phyloP scores from a whole-genome alignment of 2,329 filamentous ascomycete genomes.

The Neodidymelliopsis sp. region DNA sequence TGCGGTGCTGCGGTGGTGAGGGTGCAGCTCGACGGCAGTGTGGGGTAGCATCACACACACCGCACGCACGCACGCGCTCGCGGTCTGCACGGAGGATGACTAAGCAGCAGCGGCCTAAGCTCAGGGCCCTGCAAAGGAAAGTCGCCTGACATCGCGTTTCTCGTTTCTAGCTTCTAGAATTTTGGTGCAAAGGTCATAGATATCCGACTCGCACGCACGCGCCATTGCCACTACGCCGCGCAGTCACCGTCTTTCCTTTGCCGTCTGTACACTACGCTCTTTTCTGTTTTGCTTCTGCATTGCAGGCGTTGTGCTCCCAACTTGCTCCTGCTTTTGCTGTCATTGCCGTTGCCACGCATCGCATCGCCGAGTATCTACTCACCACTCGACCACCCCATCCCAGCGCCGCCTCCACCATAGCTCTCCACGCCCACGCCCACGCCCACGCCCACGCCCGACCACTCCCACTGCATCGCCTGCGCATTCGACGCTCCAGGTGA shows the following conservation, averaged over 20 bases:
- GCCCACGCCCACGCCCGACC: not conserved
- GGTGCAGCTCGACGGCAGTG: constrained; percentile 6
- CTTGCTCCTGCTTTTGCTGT: not conserved
- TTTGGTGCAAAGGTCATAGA: constrained; percentile 14
- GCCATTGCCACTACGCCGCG: constrained; percentile 15
- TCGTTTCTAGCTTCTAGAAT: too few relatives aligned
- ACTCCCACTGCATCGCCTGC: not conserved
- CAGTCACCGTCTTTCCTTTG: not conserved
- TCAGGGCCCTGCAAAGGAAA: not conserved
- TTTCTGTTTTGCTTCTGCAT: not conserved
- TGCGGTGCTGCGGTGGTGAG: constrained; percentile 2
- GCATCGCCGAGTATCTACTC: too few relatives aligned
- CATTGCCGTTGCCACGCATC: not conserved
- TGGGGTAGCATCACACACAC: constrained; percentile 8
- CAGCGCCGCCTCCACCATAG: not conserved
- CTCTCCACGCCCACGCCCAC: not conserved
- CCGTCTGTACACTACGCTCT: constrained; percentile 3
- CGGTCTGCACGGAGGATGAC: constrained; percentile 4
- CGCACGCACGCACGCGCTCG: not conserved
- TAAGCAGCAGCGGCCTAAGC: too few relatives aligned
- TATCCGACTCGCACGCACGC: constrained; percentile 14
- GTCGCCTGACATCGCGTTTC: constrained; percentile 10
- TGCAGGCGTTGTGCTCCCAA: not conserved
- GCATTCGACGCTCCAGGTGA: constrained; percentile 41
- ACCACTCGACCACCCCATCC: too few relatives aligned